Evolutionary conservation across 371 early-diverging fungal species (phyloP), one percentile per base, ranked within the genome.

Genomic region (Blakeslea trispora): DNA sequence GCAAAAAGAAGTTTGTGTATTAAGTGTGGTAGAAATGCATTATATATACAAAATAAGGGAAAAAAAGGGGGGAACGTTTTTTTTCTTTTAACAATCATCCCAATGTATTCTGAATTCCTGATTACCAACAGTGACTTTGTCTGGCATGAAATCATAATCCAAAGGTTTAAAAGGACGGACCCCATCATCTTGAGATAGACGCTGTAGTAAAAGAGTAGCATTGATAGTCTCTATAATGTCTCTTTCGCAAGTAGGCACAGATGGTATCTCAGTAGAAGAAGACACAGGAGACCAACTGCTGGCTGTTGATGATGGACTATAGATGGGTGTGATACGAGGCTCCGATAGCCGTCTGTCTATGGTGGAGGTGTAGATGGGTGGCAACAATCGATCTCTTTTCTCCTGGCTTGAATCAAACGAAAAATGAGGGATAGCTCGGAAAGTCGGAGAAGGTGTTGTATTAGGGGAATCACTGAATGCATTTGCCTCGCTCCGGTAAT

Each of bases 141-240:
- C 62, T 6, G 69, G 69, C 14, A 69, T 55, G 14, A 40, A 55
- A 18, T 44, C 42, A 10, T 41, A 44, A 28, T 55, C 46, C 45
- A 61, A 45, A 3, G 66, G 63, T n/a, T 52, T 50, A 19, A 65
- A 71, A 2, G 79, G 79, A 10, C 79, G 62, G 15, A 59, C 56
- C 3, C 81, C 81, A 52, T 76, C 78, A 43, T 81, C 81, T 53
- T 74, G 77, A 0, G 81, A 81, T 52, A 81, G 59, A 5, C 72
- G 59, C 45, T 78, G 78, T 9, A 81, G 68, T 2, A 69, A 59
- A 18, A 78, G 68, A 2, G 73, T 72, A 11, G 81, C 81, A 55
- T 69, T 72, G 54, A 81, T 73, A 31, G 73, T 72, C 34, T 78
- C 81, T 13, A 77, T 69, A 14, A 78, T 58, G 15, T 77, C 77